Evolutionary conservation across 2,329 filamentous ascomycete species (phyloP), one percentile per base, ranked within the genome.

Genomic region (Botryotinia globosa): DNA sequence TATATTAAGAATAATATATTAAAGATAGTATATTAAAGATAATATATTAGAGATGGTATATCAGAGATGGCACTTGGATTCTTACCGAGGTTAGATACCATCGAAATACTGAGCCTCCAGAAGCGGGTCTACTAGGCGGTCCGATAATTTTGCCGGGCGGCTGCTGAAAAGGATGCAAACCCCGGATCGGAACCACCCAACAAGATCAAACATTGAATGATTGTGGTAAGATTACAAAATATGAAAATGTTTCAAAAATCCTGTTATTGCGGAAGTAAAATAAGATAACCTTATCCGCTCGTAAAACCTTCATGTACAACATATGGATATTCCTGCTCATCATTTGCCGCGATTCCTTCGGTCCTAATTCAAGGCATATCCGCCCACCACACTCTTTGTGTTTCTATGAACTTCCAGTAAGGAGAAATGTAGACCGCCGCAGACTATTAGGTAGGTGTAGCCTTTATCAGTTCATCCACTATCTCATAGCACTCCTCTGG

Each of bases 401-500:
- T 42, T 32, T 4, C 3, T 25, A 20, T 7, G 5, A 42, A n/a
- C 2, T 3, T 4, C 25, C 34, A 7, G 37, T 22, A 56, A 68
- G 22, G 54, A 32, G 22, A 1, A n/a, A 25, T 14, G 25, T n/a
- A 56, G 54, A 56, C 2, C 25, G 29, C 14, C 8, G 16, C 45
- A 29, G 10, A 56, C 39, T 10, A 10, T 56, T 22, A 32, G n/a
- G 34, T 48, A 32, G 37, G n/a, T 29, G 25, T 20, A 20, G 65
- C 29, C 20, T 54, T 58, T 3, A 77, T 66, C 29, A 72, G 78
- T 73, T 81, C 77, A 59, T 82, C 80, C 16, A 85, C 76, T 39
- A 84, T 74, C 61, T 80, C 73, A 73, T 82, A 81, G 78, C 88
- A 90, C 82, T 97, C 93, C 56, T 85, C 83, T 0, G 95, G 90